Evolutionary conservation across 1,139 yeast species (phyloP), one percentile per base, ranked within the genome.

Genomic region (Debaryomycetaceae sp.): DNA sequence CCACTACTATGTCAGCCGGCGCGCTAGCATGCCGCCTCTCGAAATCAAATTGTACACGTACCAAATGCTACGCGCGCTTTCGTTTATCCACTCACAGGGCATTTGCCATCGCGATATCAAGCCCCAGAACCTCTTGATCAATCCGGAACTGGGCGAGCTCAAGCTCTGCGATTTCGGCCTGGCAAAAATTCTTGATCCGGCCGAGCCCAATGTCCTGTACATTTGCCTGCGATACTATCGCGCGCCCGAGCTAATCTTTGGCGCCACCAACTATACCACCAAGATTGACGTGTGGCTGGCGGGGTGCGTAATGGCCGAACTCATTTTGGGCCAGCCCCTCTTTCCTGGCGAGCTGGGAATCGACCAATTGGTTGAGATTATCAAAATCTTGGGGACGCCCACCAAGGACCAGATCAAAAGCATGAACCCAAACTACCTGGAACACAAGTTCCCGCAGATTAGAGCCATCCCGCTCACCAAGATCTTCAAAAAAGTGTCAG

Each of bases 301-400:
- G 10, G 96, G 95, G 14, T 90, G 98, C 60, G 98, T 90, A 23
- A 86, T 90, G 85, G 97, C 97, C 4, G 98, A 90, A 57, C 63
- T 90, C 46, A 74, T 87, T 43, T 68, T 90, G 33, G 97, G 98
- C 7, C 96, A 86, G 52, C 98, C 98, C 4, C 64, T 90, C 39
- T 90, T 90, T 59, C 98, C 98, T 7, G 98, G 98, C 30, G 97
- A 90, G 53, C 78, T 90, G 34, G 97, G 98, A 28, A 87, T 90
- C 37, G 98, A 90, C 55, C 98, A 90, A 55, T 69, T 90, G 47
- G 98, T 90, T 16, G 98, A 90, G 55, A 90, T 90, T 45, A 90
- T 90, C 53, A 90, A 90, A 55, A 85, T 90, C 19, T 66, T 90
- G 49, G 98, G 98, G 10, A 90, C 98, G 2, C 98, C 98, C 12